Conservation (phyloP, 768 basidiomycete species). For the Boletus sp. region DNA sequence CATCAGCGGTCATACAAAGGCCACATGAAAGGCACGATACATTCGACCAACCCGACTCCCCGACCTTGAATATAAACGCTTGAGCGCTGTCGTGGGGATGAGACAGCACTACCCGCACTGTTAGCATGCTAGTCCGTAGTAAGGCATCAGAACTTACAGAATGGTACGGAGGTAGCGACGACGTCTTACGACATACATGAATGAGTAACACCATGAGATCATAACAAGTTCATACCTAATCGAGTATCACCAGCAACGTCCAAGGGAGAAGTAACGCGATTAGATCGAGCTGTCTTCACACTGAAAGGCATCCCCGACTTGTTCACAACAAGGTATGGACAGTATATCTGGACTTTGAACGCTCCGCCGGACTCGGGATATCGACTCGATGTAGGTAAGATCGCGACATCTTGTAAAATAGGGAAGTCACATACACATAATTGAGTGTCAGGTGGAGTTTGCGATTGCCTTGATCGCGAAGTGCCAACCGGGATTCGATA, state of each 20-base stretch:
- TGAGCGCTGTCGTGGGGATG: slow-evolving; percentile 77
- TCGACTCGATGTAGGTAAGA: slow-evolving; percentile 41
- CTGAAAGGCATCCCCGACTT: slow-evolving; percentile 86
- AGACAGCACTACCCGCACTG: slow-evolving; percentile 64
- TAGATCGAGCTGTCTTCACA: slow-evolving; percentile 60
- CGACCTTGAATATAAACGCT: slow-evolving; percentile 77
- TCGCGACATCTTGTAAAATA: background rate
- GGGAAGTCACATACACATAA: slow-evolving; percentile 67
- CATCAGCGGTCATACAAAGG: slow-evolving; percentile 2
- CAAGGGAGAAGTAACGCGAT: slow-evolving; percentile 59
- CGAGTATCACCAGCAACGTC: slow-evolving; percentile 83
- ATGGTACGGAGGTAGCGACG: slow-evolving; percentile 61
- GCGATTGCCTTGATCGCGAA: slow-evolving; percentile 70
- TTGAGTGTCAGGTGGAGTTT: slow-evolving; percentile 83
- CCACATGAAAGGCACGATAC: slow-evolving; percentile 34
- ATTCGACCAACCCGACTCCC: slow-evolving; percentile 88
- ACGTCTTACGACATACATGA: slow-evolving; percentile 34
- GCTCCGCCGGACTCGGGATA: slow-evolving; percentile 91
- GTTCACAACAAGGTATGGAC: slow-evolving; percentile 87
- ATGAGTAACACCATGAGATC: slow-evolving; percentile 14
- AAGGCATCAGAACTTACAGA: slow-evolving; percentile 53
- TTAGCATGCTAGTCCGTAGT: slow-evolving; percentile 5
- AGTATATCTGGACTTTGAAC: slow-evolving; percentile 93
- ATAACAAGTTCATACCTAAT: slow-evolving; percentile 41
- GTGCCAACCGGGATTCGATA: slow-evolving; percentile 64